Percentiles rank a stretch among this genome's conserved stretches.
phyloP scores from a whole-genome alignment of 768 basidiomycete genomes.

The Macrolepiota dolichaula region DNA sequence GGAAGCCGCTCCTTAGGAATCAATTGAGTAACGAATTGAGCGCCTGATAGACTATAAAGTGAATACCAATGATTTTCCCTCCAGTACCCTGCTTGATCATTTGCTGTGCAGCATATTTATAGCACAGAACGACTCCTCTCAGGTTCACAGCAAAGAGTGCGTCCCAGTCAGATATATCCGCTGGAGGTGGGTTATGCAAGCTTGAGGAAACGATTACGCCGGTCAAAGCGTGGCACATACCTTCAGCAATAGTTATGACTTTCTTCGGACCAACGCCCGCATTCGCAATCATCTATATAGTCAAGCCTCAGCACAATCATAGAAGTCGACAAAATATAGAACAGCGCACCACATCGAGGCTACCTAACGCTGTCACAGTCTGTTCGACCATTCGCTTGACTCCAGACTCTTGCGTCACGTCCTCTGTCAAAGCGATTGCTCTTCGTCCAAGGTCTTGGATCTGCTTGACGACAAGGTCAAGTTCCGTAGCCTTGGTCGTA shows the following conservation, averaged over 20 bases:
- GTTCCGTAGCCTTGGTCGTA: constrained; percentile 18
- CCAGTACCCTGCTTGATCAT: constrained; percentile 55
- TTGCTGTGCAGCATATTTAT: constrained; percentile 58
- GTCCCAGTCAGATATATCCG: constrained; percentile 35
- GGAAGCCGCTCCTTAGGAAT: constrained; percentile 22
- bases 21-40: neutral
- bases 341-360: constrained; percentile 42
- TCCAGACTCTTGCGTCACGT: too few species aligned
- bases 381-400: constrained; percentile 39
- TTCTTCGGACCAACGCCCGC: neutral
- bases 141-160: constrained; percentile 46
- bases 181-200: constrained; percentile 17
- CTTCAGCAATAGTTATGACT: neutral
- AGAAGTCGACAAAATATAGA: neutral
- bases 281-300: constrained; percentile 11
- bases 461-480: constrained; percentile 25
- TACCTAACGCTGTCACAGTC: constrained; percentile 31
- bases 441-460: constrained; percentile 25
- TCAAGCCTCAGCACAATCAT: neutral
- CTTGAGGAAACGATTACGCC: neutral
- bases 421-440: constrained; percentile 23
- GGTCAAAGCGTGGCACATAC: neutral
- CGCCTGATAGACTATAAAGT: neutral
- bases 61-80: constrained; percentile 48
- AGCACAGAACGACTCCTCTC: constrained; percentile 57